Percentiles rank a stretch among this genome's conserved stretches.
Conservation (phyloP, 352 stramenopile species). For the Pythium apleroticum region DNA sequence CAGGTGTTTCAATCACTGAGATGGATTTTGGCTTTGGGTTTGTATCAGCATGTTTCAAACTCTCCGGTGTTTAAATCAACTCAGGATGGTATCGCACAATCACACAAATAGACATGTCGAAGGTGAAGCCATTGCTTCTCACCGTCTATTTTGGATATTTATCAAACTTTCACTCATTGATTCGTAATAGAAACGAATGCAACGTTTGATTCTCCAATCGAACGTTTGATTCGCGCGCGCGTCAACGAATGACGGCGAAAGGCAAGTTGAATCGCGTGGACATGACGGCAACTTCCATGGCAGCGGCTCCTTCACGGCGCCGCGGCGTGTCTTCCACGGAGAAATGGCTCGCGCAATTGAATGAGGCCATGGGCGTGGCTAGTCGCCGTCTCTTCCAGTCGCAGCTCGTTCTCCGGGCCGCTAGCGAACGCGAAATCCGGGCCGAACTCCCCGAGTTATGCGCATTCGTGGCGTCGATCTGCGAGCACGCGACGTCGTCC, state of each 20-base stretch:
- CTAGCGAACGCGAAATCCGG: conserved; percentile 32
- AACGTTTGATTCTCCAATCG: conserved; percentile 5
- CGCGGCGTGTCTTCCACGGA: background rate
- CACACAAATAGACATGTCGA: background rate
- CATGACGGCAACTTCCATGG: background rate
- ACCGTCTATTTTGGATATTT: background rate
- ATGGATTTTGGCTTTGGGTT: background rate
- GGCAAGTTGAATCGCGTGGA: conserved; percentile 13
- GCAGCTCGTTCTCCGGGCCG: conserved; percentile 28
- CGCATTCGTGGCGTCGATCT: conserved; percentile 37
- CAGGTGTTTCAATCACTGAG: conserved; percentile 1
- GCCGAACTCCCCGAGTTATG: conserved; percentile 47
- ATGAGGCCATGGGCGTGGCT: conserved; percentile 45
- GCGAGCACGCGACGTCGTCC: conserved; percentile 1
- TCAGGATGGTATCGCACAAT: background rate
- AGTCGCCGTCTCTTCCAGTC: conserved; percentile 52
- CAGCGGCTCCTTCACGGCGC: background rate
- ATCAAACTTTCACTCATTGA: background rate
- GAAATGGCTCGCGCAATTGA: conserved; percentile 32
- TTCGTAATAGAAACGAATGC: background rate
- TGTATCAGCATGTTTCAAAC: background rate
- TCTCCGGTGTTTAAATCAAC: background rate
- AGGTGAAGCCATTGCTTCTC: background rate
- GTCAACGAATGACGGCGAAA: conserved; percentile 16
- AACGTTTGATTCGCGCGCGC: background rate